Evolutionary conservation across 2,329 filamentous ascomycete species (phyloP).

Genomic region (Alternaria gaisen): DNA sequence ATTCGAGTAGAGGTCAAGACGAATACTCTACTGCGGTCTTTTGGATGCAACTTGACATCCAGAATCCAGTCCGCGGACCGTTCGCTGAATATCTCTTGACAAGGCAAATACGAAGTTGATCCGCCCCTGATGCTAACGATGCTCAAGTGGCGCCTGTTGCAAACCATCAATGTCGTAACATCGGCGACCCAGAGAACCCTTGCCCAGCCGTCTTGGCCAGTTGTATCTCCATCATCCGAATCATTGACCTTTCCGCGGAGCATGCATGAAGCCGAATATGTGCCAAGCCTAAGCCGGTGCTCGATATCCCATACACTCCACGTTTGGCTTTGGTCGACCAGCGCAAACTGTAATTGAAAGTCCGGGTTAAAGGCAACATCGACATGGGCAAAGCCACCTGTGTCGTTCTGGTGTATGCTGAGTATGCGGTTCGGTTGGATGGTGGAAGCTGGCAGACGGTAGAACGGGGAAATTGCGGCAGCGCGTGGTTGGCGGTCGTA

Average conservation of each 20-base stretch:
- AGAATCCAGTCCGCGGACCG: slow-evolving; percentile 62
- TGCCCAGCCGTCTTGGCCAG: slow-evolving; percentile 59
- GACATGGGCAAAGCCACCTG: slow-evolving; percentile 65
- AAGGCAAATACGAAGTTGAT: slow-evolving; percentile 29
- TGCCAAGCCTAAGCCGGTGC: slow-evolving; percentile 27
- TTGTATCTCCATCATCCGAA: background rate
- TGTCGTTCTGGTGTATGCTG: slow-evolving; percentile 61
- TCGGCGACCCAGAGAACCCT: slow-evolving; percentile 59
- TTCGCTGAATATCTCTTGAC: slow-evolving; percentile 35
- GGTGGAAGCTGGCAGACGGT: slow-evolving; percentile 54
- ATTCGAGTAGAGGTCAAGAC: slow-evolving; percentile 66
- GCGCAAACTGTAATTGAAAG: slow-evolving; percentile 67
- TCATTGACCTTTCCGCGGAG: slow-evolving; percentile 34
- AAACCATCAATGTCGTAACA: slow-evolving; percentile 61
- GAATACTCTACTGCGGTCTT: slow-evolving; percentile 61
- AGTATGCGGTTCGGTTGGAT: slow-evolving; percentile 66
- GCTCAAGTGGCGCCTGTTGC: slow-evolving; percentile 55
- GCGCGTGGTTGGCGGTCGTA: slow-evolving; percentile 25
- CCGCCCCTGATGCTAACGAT: slow-evolving; percentile 47
- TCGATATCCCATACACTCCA: slow-evolving; percentile 74
- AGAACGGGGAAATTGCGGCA: slow-evolving; percentile 27
- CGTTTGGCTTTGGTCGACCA: slow-evolving; percentile 70
- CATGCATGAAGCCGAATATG: slow-evolving; percentile 48
- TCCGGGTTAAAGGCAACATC: slow-evolving; percentile 73
- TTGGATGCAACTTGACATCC: slow-evolving; percentile 62